Conservation (phyloP, 805 yeast genomes). For the Spathaspora girioi region DNA sequence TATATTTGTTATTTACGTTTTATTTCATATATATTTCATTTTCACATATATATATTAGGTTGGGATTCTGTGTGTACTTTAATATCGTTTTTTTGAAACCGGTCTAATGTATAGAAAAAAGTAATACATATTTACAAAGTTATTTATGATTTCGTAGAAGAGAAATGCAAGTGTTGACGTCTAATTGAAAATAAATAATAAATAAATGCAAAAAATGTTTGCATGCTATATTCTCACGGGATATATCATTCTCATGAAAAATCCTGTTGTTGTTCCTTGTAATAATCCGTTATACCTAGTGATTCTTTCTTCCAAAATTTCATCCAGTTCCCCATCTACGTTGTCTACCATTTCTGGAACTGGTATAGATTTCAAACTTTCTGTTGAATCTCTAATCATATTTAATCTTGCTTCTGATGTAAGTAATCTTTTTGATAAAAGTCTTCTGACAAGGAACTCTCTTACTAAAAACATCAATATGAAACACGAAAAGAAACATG, state of each 20-base stretch:
- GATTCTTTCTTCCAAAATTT: constrained; percentile 14
- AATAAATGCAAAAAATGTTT: background rate
- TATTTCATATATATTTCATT: background rate
- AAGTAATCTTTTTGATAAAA: constrained; percentile 19
- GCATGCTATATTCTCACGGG: constrained; percentile 17
- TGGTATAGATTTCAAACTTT: constrained; percentile 9
- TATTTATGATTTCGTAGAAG: background rate
- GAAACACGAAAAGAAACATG: constrained; percentile 41
- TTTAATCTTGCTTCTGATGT: constrained; percentile 2
- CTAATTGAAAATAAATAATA: background rate
- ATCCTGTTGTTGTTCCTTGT: constrained; percentile 4
- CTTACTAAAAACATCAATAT: constrained; percentile 45
- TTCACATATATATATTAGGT: constrained; percentile 4
- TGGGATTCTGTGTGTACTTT: constrained; percentile 4
- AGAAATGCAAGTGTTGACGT: background rate
- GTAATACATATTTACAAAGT: background rate
- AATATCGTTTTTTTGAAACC: constrained; percentile 1
- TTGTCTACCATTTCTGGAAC: constrained; percentile 3
- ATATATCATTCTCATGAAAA: constrained; percentile 16
- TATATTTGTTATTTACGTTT: constrained; percentile 3
- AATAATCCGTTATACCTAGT: constrained; percentile 15
- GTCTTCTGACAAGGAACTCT: constrained; percentile 47
- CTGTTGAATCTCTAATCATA: constrained; percentile 1
- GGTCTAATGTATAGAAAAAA: constrained; percentile 1
- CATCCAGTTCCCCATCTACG: constrained; percentile 8